Percentiles rank a stretch among this genome's conserved stretches.
These are phyloP conservation scores for Rubroshorea leprosula DNA, from an alignment of 345 rosid species.

Conservation along the genomic window DNA sequence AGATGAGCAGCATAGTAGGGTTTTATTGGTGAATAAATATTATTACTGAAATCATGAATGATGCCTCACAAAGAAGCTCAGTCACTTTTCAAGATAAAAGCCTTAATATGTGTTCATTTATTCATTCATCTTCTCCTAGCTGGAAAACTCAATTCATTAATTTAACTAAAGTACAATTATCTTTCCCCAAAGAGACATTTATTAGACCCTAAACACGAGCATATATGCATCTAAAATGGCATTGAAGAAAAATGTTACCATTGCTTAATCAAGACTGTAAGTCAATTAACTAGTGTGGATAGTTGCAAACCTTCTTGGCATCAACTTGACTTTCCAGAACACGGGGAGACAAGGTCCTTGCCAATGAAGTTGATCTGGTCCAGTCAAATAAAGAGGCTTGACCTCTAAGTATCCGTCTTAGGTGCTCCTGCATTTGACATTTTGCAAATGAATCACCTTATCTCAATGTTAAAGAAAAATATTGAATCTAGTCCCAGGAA, in stretches of 20 bases:
- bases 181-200: too few relatives aligned
- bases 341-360: conserved; percentile 94
- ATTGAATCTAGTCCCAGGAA: not conserved
- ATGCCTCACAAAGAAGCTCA: too few relatives aligned
- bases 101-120: too few relatives aligned
- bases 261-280: conserved; percentile 8
- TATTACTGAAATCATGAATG: too few relatives aligned
- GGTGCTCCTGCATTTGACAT: conserved; percentile 61
- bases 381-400: conserved; percentile 92
- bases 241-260: not conserved
- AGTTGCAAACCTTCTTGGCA: conserved; percentile 75
- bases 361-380: conserved; percentile 92
- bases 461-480: not conserved
- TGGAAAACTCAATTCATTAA: too few relatives aligned
- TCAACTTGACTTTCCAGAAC: conserved; percentile 96
- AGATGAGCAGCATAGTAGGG: too few relatives aligned
- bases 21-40: too few relatives aligned
- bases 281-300: conserved; percentile 1
- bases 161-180: too few relatives aligned
- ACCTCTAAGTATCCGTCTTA: conserved; percentile 95
- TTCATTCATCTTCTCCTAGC: too few relatives aligned
- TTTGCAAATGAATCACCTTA: conserved; percentile 5
- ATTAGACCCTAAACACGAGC: not conserved
- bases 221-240: not conserved
- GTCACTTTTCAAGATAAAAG: too few relatives aligned